These are phyloP conservation scores for Sarocladium oryzae DNA, from an alignment of 2,329 filamentous ascomycete genomes.

Conservation along the genomic window DNA sequence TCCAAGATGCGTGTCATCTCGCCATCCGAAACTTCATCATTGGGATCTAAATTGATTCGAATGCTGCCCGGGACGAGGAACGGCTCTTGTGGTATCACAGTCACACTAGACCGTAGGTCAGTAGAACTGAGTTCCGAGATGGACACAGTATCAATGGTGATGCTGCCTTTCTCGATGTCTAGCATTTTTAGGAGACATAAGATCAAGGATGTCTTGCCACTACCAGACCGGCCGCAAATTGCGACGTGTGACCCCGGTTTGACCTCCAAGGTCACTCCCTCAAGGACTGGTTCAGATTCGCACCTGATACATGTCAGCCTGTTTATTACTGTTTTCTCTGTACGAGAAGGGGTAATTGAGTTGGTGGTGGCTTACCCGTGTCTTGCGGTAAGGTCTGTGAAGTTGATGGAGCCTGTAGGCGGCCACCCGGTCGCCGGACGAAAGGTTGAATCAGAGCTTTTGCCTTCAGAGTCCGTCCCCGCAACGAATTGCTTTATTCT, in stretches of 20 bases:
- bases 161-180: conserved; percentile 42
- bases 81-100: conserved; percentile 47
- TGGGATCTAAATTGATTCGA: conserved; percentile 37
- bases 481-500: conserved; percentile 25
- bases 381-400: conserved; percentile 20
- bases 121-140: background rate
- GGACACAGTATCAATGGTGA: background rate
- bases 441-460: conserved; percentile 7
- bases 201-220: conserved; percentile 9
- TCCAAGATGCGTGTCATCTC: conserved; percentile 34
- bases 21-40: conserved; percentile 24
- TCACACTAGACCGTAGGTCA: conserved; percentile 32
- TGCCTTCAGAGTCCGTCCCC: conserved; percentile 22
- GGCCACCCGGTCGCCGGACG: conserved; percentile 23
- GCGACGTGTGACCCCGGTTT: conserved; percentile 39
- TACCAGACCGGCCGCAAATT: conserved; percentile 44
- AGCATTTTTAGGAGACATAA: background rate
- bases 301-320: conserved; percentile 12
- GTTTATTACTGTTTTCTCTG: too few species aligned
- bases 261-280: conserved; percentile 15
- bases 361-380: background rate
- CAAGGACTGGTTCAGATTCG: conserved; percentile 14
- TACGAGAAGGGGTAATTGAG: too few species aligned
- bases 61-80: conserved; percentile 42
- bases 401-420: conserved; percentile 17